These are phyloP conservation scores for Wickerhamiella allomyrinae DNA, from an alignment of 805 yeast genomes.

Conservation along the genomic window DNA sequence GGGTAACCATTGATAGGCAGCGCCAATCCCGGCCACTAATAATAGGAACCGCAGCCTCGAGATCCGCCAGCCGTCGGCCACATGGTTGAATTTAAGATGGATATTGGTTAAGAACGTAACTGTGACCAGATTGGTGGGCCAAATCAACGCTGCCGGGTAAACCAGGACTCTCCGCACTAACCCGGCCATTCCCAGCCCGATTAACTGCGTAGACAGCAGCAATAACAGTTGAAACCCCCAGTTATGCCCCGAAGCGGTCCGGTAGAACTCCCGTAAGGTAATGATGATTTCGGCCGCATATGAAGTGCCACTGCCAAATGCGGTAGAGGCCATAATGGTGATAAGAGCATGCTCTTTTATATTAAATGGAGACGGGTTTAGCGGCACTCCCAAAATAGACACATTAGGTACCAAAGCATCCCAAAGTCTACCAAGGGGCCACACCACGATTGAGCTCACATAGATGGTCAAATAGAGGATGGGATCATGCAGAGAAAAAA, in stretches of 20 bases:
- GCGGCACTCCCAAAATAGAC: conserved; percentile 21
- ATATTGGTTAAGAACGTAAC: conserved; percentile 43
- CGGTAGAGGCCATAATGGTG: conserved; percentile 36
- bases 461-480: conserved; percentile 36
- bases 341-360: conserved; percentile 49
- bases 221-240: conserved; percentile 43
- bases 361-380: conserved; percentile 52
- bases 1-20: conserved; percentile 47
- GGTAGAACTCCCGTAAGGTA: conserved; percentile 37
- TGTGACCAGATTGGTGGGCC: conserved; percentile 56
- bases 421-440: conserved; percentile 48
- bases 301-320: conserved; percentile 32
- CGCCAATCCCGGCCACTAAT: conserved; percentile 28
- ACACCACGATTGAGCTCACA: conserved; percentile 47
- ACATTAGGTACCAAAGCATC: conserved; percentile 26
- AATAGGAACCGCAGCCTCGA: conserved; percentile 37
- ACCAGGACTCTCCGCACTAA: conserved; percentile 43
- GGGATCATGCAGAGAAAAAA: conserved; percentile 47
- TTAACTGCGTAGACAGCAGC: conserved; percentile 41
- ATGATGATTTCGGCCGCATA: conserved; percentile 44
- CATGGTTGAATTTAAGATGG: conserved; percentile 35
- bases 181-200: conserved; percentile 60
- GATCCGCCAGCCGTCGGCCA: conserved; percentile 46
- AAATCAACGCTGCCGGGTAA: conserved; percentile 49
- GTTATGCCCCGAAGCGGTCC: conserved; percentile 23